Evolutionary conservation across 768 basidiomycete genomes (phyloP), one percentile per base, ranked within the genome.

Genomic region (Podaxis carcinomalis): DNA sequence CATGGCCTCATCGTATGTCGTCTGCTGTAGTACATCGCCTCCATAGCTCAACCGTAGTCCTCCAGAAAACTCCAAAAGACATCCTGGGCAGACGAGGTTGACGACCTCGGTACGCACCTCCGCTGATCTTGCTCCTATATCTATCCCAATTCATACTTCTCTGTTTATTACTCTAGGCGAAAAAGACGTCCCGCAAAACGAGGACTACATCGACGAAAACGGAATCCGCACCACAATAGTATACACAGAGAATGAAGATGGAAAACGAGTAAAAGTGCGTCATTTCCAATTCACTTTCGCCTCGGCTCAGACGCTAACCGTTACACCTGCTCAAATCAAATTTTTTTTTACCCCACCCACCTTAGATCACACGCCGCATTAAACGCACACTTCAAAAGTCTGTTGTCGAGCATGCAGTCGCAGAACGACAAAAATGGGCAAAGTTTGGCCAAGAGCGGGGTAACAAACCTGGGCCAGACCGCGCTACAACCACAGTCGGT

Each of bases 401-500:
- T 7, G 81, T 93, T 39, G 97, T 98, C n/a, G 92, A 95, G 63
- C 95, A 96, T 70, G 81, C 84, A 23, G 94, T 98, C 10, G 97
- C 97, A 0, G 94, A 96, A 72, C 86, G 96, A 52, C 90, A 95
- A 74, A 87, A 86, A 65, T 97, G 94, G 94, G 69, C 85, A 21
- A 98, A 96, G 73, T 99, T 99, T 68, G 97, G 97, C 3, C 80
- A 84, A 63, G 97, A 98, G 75, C 88, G 84, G 72, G 92, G 93
- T 23, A 94, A 86, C 70, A 84, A 89, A 40, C 77, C 90, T 13
- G 96, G 96, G 3, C 95, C 95, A 3, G 93, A 97, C 75, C 82
- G 90, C 39, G 92, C 94, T 11, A 99, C 97, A 2, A 95, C 95
- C 0, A 95, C 94, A 1, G 91, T 98, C 35, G 96, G 89, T 75